A percentile compares a stretch with the other conserved stretches of the same genome.
phyloP scores from a whole-genome alignment of 2,329 filamentous ascomycete species.

The Verruconis gallopava region DNA sequence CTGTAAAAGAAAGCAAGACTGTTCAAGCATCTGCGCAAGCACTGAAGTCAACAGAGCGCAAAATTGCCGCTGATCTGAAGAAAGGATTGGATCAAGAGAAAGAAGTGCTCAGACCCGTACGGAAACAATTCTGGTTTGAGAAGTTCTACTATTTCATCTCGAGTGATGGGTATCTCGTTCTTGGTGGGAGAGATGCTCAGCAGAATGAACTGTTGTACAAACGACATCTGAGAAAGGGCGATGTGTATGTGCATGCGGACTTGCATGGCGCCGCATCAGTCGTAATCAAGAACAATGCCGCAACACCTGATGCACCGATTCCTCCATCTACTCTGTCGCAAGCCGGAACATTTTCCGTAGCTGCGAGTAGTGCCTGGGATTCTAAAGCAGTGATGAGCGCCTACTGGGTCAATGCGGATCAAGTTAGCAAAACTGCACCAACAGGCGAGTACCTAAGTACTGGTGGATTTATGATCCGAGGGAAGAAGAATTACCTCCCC shows the following conservation, averaged over 20 bases:
- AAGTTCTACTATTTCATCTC: constrained; percentile 95
- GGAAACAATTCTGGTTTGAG: constrained; percentile 87
- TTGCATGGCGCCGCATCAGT: constrained; percentile 72
- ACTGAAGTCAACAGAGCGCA: constrained; percentile 79
- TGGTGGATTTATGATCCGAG: constrained; percentile 69
- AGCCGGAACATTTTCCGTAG: constrained; percentile 73
- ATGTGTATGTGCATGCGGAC: constrained; percentile 86
- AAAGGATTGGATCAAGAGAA: constrained; percentile 88
- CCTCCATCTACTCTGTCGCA: constrained; percentile 85
- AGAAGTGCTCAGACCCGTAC: constrained; percentile 66
- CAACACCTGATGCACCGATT: constrained; percentile 69
- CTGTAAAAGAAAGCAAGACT: constrained; percentile 79
- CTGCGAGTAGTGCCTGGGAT: constrained; percentile 85
- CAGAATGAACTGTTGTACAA: constrained; percentile 91
- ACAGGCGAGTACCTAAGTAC: constrained; percentile 67
- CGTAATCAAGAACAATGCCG: constrained; percentile 77
- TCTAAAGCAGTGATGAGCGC: constrained; percentile 91
- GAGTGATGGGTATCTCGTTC: constrained; percentile 83
- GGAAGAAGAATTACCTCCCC: constrained; percentile 82
- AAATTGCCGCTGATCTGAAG: constrained; percentile 74
- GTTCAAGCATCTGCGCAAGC: constrained; percentile 68
- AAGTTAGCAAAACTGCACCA: constrained; percentile 75
- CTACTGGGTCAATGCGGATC: constrained; percentile 86
- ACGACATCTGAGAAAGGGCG: constrained; percentile 72
- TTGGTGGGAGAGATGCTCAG: constrained; percentile 76